phyloP scores from a whole-genome alignment of 257 asterid species.

The Henckelia pumila region DNA sequence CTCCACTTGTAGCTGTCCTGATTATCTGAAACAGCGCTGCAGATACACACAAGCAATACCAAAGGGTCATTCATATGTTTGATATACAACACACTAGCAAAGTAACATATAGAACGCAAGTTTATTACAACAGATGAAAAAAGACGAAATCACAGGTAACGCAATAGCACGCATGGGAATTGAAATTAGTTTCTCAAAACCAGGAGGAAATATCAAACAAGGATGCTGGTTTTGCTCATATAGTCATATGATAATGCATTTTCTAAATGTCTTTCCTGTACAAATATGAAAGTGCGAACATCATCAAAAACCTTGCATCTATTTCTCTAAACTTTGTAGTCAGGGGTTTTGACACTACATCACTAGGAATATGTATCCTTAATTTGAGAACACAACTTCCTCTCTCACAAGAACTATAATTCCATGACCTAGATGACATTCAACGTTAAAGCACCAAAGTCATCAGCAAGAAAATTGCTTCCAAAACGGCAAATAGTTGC shows the following conservation, averaged over 20 bases:
- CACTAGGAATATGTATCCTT: neutral
- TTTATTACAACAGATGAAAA: neutral
- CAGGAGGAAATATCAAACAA: neutral
- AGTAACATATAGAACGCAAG: neutral
- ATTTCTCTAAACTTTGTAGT: no score
- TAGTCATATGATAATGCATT: neutral
- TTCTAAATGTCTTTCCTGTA: no score
- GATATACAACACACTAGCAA: neutral
- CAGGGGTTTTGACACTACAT: no score
- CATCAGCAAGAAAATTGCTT: neutral
- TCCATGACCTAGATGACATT: neutral
- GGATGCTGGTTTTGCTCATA: neutral
- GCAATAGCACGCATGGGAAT: neutral
- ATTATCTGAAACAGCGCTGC: slow-evolving; percentile 91
- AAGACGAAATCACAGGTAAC: neutral
- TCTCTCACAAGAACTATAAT: neutral
- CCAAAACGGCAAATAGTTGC: neutral
- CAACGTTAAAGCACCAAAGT: neutral
- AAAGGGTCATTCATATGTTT: neutral
- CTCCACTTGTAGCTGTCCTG: slow-evolving; percentile 90
- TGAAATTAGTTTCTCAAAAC: neutral
- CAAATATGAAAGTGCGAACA: no score
- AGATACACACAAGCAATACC: neutral
- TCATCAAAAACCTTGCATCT: no score
- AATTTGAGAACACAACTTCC: neutral